Percentiles rank a stretch among this genome's conserved stretches.
phyloP scores from a whole-genome alignment of 1,284 basidiomycete species.

The Tylopilus orsonianus region DNA sequence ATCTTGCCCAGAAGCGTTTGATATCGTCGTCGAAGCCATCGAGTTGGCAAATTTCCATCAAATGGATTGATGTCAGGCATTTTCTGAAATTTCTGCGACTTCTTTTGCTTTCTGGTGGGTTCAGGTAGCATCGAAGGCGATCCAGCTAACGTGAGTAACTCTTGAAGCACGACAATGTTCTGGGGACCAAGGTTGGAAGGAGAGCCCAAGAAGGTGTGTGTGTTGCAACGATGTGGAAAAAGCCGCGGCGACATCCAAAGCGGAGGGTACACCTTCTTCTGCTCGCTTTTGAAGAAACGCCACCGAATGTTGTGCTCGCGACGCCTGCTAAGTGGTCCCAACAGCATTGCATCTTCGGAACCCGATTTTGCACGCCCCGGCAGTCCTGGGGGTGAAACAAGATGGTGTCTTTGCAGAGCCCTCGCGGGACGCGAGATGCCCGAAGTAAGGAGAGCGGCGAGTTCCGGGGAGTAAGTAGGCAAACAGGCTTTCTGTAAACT shows the following conservation, averaged over 20 bases:
- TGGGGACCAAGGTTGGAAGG: constrained; percentile 46
- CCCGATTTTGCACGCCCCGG: constrained; percentile 54
- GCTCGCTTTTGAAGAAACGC: constrained; percentile 59
- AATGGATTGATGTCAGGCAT: constrained; percentile 12
- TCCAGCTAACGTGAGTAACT: constrained; percentile 49
- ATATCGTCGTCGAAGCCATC: constrained; percentile 70
- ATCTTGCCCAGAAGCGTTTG: constrained; percentile 55
- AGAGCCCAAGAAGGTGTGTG: constrained; percentile 11
- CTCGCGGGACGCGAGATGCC: constrained; percentile 47
- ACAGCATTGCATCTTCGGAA: constrained; percentile 57
- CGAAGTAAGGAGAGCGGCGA: constrained; percentile 61
- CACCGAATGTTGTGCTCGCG: constrained; percentile 72
- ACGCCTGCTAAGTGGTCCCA: constrained; percentile 68
- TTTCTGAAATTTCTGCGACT: constrained; percentile 1
- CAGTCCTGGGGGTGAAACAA: constrained; percentile 54
- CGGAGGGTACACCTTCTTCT: constrained; percentile 57
- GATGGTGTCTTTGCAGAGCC: constrained; percentile 38
- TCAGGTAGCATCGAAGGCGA: constrained; percentile 11
- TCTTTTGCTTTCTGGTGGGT: constrained; percentile 12
- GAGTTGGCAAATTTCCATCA: constrained; percentile 39
- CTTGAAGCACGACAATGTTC: constrained; percentile 43
- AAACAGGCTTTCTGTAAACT: constrained; percentile 54
- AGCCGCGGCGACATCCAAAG: constrained; percentile 42
- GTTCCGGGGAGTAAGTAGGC: constrained; percentile 61
- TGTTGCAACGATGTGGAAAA: constrained; percentile 1